Evolutionary conservation across 2,329 filamentous ascomycete species (phyloP).

Genomic region (Chaetomiaceae sp.): DNA sequence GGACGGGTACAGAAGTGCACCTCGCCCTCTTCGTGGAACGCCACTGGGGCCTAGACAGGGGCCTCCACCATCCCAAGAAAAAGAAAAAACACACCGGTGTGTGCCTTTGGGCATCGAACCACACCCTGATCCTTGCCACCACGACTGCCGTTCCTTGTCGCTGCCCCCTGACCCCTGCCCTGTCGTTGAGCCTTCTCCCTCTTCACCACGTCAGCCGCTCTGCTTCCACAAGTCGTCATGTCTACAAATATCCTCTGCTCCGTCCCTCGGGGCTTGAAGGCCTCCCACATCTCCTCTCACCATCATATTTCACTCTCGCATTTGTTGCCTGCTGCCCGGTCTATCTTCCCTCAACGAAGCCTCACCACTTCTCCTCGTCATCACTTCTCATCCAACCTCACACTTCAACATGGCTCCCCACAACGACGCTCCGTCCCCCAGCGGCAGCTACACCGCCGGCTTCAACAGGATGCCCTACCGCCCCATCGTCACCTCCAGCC

Average conservation of each 20-base stretch:
- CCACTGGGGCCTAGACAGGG: slow-evolving; percentile 16
- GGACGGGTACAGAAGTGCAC: too few relatives aligned
- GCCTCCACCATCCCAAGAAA: slow-evolving; percentile 10
- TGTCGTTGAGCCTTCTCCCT: background rate
- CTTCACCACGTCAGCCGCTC: slow-evolving; percentile 15
- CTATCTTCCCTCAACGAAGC: background rate
- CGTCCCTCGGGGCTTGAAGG: slow-evolving; percentile 3
- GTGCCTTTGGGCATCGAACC: slow-evolving; percentile 18
- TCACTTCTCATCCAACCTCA: background rate
- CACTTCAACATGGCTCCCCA: slow-evolving; percentile 41
- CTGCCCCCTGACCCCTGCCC: slow-evolving; percentile 14
- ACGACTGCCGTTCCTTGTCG: slow-evolving; percentile 20
- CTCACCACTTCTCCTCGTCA: background rate
- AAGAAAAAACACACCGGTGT: slow-evolving; percentile 14
- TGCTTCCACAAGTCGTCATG: slow-evolving; percentile 10
- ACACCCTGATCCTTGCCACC: slow-evolving; percentile 13
- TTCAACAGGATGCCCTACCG: slow-evolving; percentile 37
- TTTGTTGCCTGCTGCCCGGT: background rate
- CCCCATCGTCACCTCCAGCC: slow-evolving; percentile 29
- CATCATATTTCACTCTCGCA: background rate
- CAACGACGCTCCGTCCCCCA: slow-evolving; percentile 44
- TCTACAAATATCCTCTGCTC: slow-evolving; percentile 26
- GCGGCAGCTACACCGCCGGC: slow-evolving; percentile 39
- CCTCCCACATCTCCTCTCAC: background rate
- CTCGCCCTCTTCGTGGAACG: slow-evolving; percentile 12